These are phyloP conservation scores for Microsporum ferrugineum DNA, from an alignment of 2,329 filamentous ascomycete genomes.

Conservation along the genomic window DNA sequence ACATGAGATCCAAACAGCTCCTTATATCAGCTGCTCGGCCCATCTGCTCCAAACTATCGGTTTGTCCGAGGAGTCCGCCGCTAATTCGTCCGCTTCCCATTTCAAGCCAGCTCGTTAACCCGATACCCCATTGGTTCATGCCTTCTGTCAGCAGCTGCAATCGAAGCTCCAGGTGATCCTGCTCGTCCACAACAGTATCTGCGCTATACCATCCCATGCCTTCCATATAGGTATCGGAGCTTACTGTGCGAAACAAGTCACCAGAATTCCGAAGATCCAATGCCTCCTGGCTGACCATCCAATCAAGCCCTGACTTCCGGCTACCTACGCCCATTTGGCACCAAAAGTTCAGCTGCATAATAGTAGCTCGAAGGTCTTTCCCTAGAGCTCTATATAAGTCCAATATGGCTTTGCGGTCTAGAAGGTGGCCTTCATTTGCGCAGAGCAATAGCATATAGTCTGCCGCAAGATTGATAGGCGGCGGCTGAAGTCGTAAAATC, in stretches of 20 bases:
- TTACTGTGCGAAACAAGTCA: constrained; percentile 57
- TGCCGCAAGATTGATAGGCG: constrained; percentile 55
- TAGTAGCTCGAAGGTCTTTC: constrained; percentile 64
- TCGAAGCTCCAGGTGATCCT: constrained; percentile 38
- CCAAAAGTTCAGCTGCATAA: constrained; percentile 87
- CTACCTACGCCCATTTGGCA: constrained; percentile 93
- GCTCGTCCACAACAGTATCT: constrained; percentile 41
- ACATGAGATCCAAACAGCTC: constrained; percentile 29
- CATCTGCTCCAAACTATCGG: constrained; percentile 22
- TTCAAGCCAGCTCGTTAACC: constrained; percentile 48
- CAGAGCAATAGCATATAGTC: constrained; percentile 75
- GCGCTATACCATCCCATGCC: constrained; percentile 68
- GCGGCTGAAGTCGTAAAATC: constrained; percentile 62
- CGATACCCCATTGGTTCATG: constrained; percentile 57
- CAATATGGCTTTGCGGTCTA: constrained; percentile 55
- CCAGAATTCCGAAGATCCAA: constrained; percentile 53
- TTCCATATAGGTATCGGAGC: constrained; percentile 61
- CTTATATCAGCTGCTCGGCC: constrained; percentile 25
- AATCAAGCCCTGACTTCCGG: constrained; percentile 73
- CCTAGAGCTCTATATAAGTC: constrained; percentile 58
- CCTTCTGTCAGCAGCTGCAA: constrained; percentile 54
- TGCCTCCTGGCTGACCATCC: constrained; percentile 73
- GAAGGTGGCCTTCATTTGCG: constrained; percentile 76
- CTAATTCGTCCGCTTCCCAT: not conserved
- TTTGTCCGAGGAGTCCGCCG: constrained; percentile 13